Base-by-base conservation (phyloP, 2,329 filamentous ascomycete species). In the Arthrobotrys sphaeroides region DNA sequence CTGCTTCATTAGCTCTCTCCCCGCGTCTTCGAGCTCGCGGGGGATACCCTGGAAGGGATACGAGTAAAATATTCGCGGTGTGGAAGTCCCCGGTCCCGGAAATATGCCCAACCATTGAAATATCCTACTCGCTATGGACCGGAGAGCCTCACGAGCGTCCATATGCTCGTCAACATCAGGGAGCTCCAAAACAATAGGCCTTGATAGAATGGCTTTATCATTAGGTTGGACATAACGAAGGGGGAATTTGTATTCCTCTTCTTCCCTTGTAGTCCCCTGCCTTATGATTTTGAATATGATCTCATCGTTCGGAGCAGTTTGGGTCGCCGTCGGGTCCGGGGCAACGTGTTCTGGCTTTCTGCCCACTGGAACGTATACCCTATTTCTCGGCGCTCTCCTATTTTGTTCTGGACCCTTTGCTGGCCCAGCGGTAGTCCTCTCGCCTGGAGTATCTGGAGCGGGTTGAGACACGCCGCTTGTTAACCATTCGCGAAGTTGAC, bases 401-500 rank as follows among this genome's bases (percentile, higher is more conserved):
- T 18, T 68, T 22, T 20, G 31, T 22, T 66, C 45, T 2, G 47
- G 5, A 12, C 20, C 36, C 16, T 43, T 42, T 20, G 24, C 3
- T 2, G 18, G 10, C 3, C 47, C 47, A 3, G 18, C n/a, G 2
- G 45, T 2, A 9, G 22, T 0, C 13, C 36, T 18, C 38, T 22
- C 51, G 10, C 38, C 51, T 5, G 65, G 7, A 1, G 31, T n/a
- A 7, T 47, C 42, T 5, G 10, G 3, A 3, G 24, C 5, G n/a
- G 28, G n/a, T 26, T 22, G 42, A 7, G 26, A 12, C 6, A n/a
- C 38, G 1, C 42, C 53, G 28, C 59, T 33, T 12, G 16, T 49
- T 24, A 69, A 3, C 65, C 65, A 69, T 13, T 69, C 53, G 0
- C 28, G 31, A 51, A 69, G 53, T n/a, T 69, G 65, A 7, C 53